phyloP scores from a whole-genome alignment of 2,329 filamentous ascomycete genomes.

The Albophoma yamanashiensis region DNA sequence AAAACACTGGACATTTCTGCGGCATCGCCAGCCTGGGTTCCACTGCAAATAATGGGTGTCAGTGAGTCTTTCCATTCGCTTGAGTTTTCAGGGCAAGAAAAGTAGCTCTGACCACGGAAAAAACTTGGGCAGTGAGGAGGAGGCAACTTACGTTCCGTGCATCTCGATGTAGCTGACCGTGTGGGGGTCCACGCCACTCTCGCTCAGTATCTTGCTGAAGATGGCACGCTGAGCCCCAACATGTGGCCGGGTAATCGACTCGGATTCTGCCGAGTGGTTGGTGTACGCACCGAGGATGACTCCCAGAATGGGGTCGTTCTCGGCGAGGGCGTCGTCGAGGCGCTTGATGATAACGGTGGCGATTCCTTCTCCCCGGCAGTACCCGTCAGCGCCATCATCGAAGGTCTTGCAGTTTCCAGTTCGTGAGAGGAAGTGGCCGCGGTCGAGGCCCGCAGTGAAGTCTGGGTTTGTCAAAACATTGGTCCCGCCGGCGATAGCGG shows the following conservation, averaged over 20 bases:
- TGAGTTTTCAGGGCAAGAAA: neutral
- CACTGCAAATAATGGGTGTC: conserved; percentile 44
- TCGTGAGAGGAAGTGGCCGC: conserved; percentile 65
- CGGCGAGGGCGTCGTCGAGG: conserved; percentile 64
- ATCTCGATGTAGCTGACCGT: conserved; percentile 81
- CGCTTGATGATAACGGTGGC: conserved; percentile 70
- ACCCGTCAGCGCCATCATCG: conserved; percentile 70
- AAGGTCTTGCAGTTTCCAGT: conserved; percentile 52
- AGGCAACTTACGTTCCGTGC: conserved; percentile 45
- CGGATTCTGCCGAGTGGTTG: neutral
- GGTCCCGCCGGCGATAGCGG: conserved; percentile 67
- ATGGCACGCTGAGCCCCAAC: neutral
- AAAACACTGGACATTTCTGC: conserved; percentile 75
- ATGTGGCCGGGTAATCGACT: neutral
- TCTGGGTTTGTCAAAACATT: neutral
- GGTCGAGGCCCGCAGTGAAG: conserved; percentile 57
- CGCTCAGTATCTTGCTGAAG: neutral
- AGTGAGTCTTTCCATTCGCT: neutral
- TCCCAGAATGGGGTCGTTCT: conserved; percentile 68
- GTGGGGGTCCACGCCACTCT: conserved; percentile 54
- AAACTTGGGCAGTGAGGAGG: neutral
- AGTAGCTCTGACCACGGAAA: neutral
- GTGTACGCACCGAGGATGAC: conserved; percentile 66
- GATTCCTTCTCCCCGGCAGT: conserved; percentile 70
- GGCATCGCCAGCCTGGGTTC: conserved; percentile 77